phyloP scores from a whole-genome alignment of 2,329 filamentous ascomycete genomes.

The Blastomyces parvus region DNA sequence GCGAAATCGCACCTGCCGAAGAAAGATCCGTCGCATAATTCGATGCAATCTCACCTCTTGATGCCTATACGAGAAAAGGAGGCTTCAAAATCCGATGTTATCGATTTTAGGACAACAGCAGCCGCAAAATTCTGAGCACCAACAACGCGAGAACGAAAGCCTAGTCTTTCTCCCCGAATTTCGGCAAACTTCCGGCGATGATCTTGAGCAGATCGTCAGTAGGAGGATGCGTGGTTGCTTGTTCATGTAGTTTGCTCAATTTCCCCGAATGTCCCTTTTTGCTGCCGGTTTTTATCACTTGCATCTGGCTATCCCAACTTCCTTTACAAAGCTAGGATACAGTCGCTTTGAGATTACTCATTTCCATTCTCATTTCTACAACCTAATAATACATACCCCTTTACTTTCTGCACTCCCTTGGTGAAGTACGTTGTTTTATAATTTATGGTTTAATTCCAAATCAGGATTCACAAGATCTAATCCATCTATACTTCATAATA shows the following conservation, averaged over 20 bases:
- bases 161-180: background rate
- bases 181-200: background rate
- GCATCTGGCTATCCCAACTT: background rate
- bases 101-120: background rate
- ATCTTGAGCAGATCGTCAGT: no score
- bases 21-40: background rate
- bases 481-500: background rate
- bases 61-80: background rate
- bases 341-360: background rate
- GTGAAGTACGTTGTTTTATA: background rate
- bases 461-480: no score
- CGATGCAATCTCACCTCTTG: background rate
- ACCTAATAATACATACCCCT: background rate
- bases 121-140: background rate
- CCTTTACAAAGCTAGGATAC: background rate
- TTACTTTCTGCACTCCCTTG: background rate
- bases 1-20: constrained; percentile 22
- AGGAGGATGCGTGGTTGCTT: no score
- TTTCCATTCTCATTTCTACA: background rate
- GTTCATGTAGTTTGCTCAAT: no score
- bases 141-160: background rate
- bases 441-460: no score
- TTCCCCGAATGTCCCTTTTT: no score
- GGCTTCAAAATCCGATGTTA: background rate
- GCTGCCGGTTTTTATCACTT: no score